phyloP scores from a whole-genome alignment of 176 grass and related monocot genomes.

The Oryza meyeriana region DNA sequence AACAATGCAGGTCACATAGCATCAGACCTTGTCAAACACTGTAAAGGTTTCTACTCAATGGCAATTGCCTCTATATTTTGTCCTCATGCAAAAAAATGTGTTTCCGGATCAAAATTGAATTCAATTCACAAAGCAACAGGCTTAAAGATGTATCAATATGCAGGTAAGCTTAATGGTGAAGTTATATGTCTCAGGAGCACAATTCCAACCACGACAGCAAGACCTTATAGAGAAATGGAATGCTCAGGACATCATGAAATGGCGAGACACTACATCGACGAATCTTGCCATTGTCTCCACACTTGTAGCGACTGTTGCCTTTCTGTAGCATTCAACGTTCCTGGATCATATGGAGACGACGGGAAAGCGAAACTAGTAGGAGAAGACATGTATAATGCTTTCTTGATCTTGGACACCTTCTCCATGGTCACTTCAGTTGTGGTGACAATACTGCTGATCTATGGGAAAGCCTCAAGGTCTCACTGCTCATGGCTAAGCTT shows the following conservation, averaged over 20 bases:
- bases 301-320: constrained; percentile 45
- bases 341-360: constrained; percentile 37
- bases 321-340: constrained; percentile 60
- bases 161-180: constrained; percentile 24
- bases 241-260: constrained; percentile 31
- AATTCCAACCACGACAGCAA: constrained; percentile 38
- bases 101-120: no score
- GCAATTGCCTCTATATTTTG: background rate
- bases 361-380: constrained; percentile 34
- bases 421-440: constrained; percentile 37
- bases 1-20: constrained; percentile 41
- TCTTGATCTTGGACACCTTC: constrained; percentile 37
- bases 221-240: constrained; percentile 45
- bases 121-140: no score
- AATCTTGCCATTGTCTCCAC: constrained; percentile 39
- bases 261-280: constrained; percentile 26
- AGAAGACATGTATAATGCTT: constrained; percentile 25
- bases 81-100: background rate
- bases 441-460: constrained; percentile 29
- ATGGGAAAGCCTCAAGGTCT: constrained; percentile 13
- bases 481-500: constrained; percentile 21
- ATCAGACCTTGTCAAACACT: constrained; percentile 11
- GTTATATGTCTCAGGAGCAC: constrained; percentile 23
- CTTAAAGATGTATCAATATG: background rate
- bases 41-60: constrained; percentile 37